Conservation (phyloP, 805 yeast species). For the Ogataea trehaloabstinens region DNA sequence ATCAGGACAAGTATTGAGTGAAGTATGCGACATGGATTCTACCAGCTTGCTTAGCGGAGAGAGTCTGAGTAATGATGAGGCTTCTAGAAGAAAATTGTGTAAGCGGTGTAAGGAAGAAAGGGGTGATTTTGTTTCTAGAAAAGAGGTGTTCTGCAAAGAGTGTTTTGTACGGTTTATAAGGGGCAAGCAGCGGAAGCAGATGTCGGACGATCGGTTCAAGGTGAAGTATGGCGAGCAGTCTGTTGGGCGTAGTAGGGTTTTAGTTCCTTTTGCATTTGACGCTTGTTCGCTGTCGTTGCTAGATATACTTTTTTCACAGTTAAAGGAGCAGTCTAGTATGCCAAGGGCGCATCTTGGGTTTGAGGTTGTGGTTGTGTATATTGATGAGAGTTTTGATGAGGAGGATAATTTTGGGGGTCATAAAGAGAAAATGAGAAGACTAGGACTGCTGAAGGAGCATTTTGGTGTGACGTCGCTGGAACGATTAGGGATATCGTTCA, state of each 20-base stretch:
- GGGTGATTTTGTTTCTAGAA: slow-evolving; percentile 51
- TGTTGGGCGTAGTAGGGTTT: slow-evolving; percentile 39
- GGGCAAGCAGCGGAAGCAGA: slow-evolving; percentile 76
- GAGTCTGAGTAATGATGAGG: too few species aligned
- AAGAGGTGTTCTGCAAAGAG: slow-evolving; percentile 59
- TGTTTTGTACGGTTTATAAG: slow-evolving; percentile 75
- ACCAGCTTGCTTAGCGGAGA: too few species aligned
- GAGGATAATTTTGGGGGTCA: slow-evolving; percentile 14
- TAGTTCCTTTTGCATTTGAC: slow-evolving; percentile 68
- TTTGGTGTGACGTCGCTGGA: slow-evolving; percentile 16
- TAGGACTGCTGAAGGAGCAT: slow-evolving; percentile 8
- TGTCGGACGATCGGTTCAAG: slow-evolving; percentile 70
- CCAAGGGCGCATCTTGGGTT: slow-evolving; percentile 73
- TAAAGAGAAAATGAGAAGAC: neutral
- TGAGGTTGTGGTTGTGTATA: slow-evolving; percentile 48
- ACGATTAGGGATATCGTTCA: slow-evolving; percentile 37
- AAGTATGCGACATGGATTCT: too few species aligned
- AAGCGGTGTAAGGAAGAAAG: slow-evolving; percentile 47
- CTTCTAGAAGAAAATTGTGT: too few species aligned
- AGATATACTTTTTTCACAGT: slow-evolving; percentile 60
- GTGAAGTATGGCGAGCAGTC: slow-evolving; percentile 53
- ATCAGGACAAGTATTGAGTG: too few species aligned
- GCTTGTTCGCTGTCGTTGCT: slow-evolving; percentile 61
- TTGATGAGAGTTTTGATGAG: slow-evolving; percentile 46
- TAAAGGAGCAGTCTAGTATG: slow-evolving; percentile 54